A percentile compares a stretch with the other conserved stretches of the same genome.
Conservation (phyloP, 768 basidiomycete genomes). For the Leccinum pellstonianum region DNA sequence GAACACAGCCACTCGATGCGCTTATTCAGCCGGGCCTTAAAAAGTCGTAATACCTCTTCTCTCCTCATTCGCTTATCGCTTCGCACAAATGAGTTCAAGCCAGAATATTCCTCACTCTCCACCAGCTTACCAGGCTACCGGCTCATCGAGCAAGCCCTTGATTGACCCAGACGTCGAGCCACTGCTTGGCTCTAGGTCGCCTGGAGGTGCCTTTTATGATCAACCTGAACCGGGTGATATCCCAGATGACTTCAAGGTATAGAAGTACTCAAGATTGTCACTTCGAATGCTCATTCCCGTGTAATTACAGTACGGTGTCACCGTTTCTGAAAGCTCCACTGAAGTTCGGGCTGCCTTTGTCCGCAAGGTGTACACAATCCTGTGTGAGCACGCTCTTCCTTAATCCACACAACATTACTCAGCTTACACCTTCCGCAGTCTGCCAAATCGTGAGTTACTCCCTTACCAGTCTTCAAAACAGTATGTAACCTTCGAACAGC, state of each 20-base stretch:
- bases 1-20: slow-evolving; percentile 24
- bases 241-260: slow-evolving; percentile 93
- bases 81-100: slow-evolving; percentile 49
- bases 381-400: slow-evolving; percentile 56
- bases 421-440: slow-evolving; percentile 42
- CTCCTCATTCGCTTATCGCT: slow-evolving; percentile 18
- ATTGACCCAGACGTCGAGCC: slow-evolving; percentile 47
- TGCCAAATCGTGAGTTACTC: slow-evolving; percentile 63
- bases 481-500: slow-evolving; percentile 31
- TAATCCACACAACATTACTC: not conserved
- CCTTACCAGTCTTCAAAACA: not conserved
- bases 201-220: slow-evolving; percentile 60
- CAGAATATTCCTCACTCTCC: slow-evolving; percentile 55
- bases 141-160: slow-evolving; percentile 37
- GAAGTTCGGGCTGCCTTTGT: slow-evolving; percentile 86
- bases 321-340: slow-evolving; percentile 70
- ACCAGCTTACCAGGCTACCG: slow-evolving; percentile 51
- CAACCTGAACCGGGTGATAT: slow-evolving; percentile 73
- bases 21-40: slow-evolving; percentile 27
- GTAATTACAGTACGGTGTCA: slow-evolving; percentile 66
- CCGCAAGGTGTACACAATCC: slow-evolving; percentile 87
- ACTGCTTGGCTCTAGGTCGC: slow-evolving; percentile 51
- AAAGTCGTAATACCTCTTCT: slow-evolving; percentile 8
- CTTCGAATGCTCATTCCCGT: slow-evolving; percentile 5
- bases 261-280: slow-evolving; percentile 10